A percentile compares a stretch with the other conserved stretches of the same genome.
Evolutionary conservation across 495 filamentous ascomycete genomes (phyloP).

Genomic region (Penicillium paradoxum): DNA sequence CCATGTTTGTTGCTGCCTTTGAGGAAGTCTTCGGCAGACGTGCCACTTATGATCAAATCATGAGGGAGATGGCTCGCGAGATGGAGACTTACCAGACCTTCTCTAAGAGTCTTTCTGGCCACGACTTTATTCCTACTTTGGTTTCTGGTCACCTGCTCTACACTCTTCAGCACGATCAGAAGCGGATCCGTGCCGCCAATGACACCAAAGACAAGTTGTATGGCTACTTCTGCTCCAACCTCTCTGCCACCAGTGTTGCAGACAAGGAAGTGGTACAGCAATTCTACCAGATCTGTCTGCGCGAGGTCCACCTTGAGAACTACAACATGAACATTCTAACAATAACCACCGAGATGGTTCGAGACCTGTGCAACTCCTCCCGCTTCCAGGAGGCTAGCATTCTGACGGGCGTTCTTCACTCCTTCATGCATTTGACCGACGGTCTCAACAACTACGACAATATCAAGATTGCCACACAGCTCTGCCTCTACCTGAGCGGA

Average conservation of each 20-base stretch:
- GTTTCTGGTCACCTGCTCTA: slow-evolving; percentile 48
- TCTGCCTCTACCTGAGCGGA: slow-evolving; percentile 50
- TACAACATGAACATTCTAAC: slow-evolving; percentile 39
- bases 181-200: slow-evolving; percentile 40
- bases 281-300: slow-evolving; percentile 50
- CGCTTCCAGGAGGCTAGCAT: slow-evolving; percentile 50
- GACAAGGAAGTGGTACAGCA: slow-evolving; percentile 35
- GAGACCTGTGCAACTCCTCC: slow-evolving; percentile 36
- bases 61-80: slow-evolving; percentile 53
- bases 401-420: slow-evolving; percentile 48
- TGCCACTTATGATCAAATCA: slow-evolving; percentile 47
- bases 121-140: slow-evolving; percentile 47
- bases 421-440: slow-evolving; percentile 52
- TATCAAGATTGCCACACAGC: slow-evolving; percentile 50
- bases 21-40: slow-evolving; percentile 45
- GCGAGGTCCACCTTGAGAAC: slow-evolving; percentile 40
- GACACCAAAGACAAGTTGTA: slow-evolving; percentile 48
- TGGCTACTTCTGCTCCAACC: slow-evolving; percentile 51
- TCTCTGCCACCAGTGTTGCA: slow-evolving; percentile 39
- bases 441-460: slow-evolving; percentile 45
- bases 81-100: slow-evolving; percentile 55
- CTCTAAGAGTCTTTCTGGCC: slow-evolving; percentile 37
- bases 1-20: slow-evolving; percentile 58
- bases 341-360: slow-evolving; percentile 35
- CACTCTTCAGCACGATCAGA: slow-evolving; percentile 45